Evolutionary conservation across 1,284 basidiomycete species (phyloP), one percentile per base, ranked within the genome.

Genomic region (Leccinum pachyderme): DNA sequence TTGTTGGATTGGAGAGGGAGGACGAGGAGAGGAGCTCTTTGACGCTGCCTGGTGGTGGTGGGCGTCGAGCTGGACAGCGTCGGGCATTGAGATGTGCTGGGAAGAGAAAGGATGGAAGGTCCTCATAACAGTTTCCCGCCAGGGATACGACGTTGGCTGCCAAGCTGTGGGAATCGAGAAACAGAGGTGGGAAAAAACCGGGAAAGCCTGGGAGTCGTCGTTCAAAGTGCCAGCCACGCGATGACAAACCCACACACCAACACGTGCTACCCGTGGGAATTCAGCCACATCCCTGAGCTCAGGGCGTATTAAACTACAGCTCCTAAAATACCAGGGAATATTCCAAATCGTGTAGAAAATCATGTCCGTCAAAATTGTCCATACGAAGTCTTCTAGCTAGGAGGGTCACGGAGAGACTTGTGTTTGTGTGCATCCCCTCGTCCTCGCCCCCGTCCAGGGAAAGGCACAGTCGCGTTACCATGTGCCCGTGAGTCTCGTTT

Each of bases 51-150:
- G 72, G 47, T 71, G 71, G 51, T 72, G 73, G 47, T 68, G 65
- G 48, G 74, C 70, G 64, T 69, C 69, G 64, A 69, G 67, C 15
- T 70, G 71, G 41, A 72, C 65, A 27, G 73, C 67, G 63, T 77
- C 71, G 61, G 75, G 72, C 77, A 79, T 80, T 54, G 73, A 70
- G 65, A 71, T 67, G 64, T 70, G 73, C 67, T 70, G 71, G 67
- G 75, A 73, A 71, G 74, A 73, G 69, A 73, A 70, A 59, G 69
- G 72, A 61, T 73, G 72, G 49, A 70, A 73, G 9, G 69, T 70
- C 72, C 69, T 73, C 69, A 70, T 70, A 73, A 73, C 70, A 66
- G 63, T 69, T 72, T 72, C 68, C 72, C 72, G 71, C 60, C 63
- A 71, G 70, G 68, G 71, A 73, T 70, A 65, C 68, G 65, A 69